Percentiles rank a stretch among this genome's conserved stretches.
phyloP scores from a whole-genome alignment of 768 basidiomycete genomes.

The Pleurotus sapidus region DNA sequence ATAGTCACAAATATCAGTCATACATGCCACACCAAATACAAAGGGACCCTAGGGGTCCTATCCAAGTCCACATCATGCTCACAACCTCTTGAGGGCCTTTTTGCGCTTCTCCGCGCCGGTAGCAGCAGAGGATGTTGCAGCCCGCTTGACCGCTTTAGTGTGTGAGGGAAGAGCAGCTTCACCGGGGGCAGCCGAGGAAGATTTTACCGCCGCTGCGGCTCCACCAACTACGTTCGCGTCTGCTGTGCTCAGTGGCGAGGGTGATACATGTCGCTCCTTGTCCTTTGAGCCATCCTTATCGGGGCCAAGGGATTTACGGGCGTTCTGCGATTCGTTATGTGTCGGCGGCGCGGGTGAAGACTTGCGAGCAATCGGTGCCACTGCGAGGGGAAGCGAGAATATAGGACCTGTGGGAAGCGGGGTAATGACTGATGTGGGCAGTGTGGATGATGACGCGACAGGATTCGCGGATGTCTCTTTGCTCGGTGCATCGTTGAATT shows the following conservation, averaged over 20 bases:
- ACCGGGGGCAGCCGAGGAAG: conserved; percentile 25
- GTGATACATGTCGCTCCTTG: conserved; percentile 66
- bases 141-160: conserved; percentile 68
- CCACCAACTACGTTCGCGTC: conserved; percentile 60
- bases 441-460: conserved; percentile 26
- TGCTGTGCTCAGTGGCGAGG: conserved; percentile 67
- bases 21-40: conserved; percentile 2
- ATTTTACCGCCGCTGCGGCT: conserved; percentile 28
- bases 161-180: conserved; percentile 30
- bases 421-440: conserved; percentile 16
- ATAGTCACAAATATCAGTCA: neutral
- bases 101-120: conserved; percentile 79
- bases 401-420: conserved; percentile 21
- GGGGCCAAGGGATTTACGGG: conserved; percentile 22
- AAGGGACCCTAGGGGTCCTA: neutral
- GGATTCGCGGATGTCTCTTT: conserved; percentile 25
- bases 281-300: conserved; percentile 36
- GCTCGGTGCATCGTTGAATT: conserved; percentile 55
- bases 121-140: conserved; percentile 47
- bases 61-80: conserved; percentile 9
- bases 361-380: conserved; percentile 33
- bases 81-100: conserved; percentile 84
- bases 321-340: conserved; percentile 26
- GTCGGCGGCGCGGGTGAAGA: conserved; percentile 39
- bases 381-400: conserved; percentile 35